phyloP scores from a whole-genome alignment of 73 alveolate genomes.

The Tetrahymena elliotti region DNA sequence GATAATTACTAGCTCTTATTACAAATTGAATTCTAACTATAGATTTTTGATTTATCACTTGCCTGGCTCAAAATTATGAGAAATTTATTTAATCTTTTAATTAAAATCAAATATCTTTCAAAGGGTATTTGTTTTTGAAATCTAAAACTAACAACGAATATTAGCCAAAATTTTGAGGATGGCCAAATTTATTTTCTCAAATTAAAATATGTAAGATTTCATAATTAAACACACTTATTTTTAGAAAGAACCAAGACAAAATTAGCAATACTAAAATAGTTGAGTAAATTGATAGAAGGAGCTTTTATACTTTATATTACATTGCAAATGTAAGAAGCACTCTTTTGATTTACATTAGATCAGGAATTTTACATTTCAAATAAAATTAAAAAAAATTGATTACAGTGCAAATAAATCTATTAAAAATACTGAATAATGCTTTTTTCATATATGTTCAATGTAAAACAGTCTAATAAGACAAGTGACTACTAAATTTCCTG shows the following conservation, averaged over 20 bases:
- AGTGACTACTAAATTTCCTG: background rate
- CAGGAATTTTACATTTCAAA: background rate
- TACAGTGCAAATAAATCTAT: background rate
- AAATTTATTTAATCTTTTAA: too few relatives aligned
- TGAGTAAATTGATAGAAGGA: too few relatives aligned
- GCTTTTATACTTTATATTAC: background rate
- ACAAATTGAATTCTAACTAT: background rate
- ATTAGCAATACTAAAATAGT: too few relatives aligned
- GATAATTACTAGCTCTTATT: background rate
- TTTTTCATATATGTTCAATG: too few relatives aligned
- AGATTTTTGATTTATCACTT: background rate
- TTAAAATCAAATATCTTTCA: background rate
- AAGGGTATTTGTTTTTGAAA: background rate
- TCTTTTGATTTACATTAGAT: background rate
- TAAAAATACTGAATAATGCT: background rate
- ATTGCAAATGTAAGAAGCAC: background rate
- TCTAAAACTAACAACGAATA: background rate
- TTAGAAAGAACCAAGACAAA: background rate
- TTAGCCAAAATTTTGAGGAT: background rate
- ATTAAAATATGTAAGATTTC: background rate
- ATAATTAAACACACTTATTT: too few relatives aligned
- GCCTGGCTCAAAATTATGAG: background rate
- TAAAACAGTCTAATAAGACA: too few relatives aligned
- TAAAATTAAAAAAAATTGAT: too few relatives aligned
- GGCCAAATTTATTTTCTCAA: background rate